Conservation (phyloP, 2,329 filamentous ascomycete species). For the Colletotrichum sp. region DNA sequence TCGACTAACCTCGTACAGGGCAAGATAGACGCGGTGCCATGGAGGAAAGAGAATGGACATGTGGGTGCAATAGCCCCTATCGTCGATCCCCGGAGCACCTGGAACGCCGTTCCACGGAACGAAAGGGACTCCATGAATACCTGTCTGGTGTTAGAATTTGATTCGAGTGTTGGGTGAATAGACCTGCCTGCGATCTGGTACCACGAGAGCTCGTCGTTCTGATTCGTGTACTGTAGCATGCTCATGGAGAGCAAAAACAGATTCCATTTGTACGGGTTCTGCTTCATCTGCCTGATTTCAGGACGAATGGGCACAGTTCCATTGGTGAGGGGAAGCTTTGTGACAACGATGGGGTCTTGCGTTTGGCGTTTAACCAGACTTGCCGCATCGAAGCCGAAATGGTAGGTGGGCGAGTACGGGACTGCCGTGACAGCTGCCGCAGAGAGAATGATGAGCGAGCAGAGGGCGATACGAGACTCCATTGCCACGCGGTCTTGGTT, state of each 20-base stretch:
- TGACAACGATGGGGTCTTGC: slow-evolving; percentile 43
- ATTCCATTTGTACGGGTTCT: slow-evolving; percentile 72
- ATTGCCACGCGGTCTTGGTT: neutral
- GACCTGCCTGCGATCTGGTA: slow-evolving; percentile 76
- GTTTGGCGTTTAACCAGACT: slow-evolving; percentile 44
- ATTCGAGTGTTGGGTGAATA: neutral
- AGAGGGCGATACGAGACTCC: neutral
- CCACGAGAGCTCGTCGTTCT: slow-evolving; percentile 70
- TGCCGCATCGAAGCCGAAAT: slow-evolving; percentile 54
- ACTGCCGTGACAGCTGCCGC: neutral
- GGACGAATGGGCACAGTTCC: slow-evolving; percentile 53
- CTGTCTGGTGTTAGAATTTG: slow-evolving; percentile 41
- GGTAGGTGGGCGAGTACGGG: slow-evolving; percentile 35
- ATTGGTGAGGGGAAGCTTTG: slow-evolving; percentile 43
- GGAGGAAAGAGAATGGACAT: slow-evolving; percentile 75
- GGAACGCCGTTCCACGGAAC: slow-evolving; percentile 57
- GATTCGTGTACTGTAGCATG: slow-evolving; percentile 71
- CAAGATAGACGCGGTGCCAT: slow-evolving; percentile 85
- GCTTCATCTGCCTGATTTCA: slow-evolving; percentile 71
- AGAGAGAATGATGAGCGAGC: neutral
- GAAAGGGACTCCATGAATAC: slow-evolving; percentile 80
- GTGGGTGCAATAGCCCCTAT: slow-evolving; percentile 78
- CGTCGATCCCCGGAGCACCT: slow-evolving; percentile 53
- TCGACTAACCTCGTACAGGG: slow-evolving; percentile 56
- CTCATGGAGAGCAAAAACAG: slow-evolving; percentile 77